Evolutionary conservation across 164 flowering plant genomes (phyloP).

Genomic region (Kalanchoe fedtschenkoi): DNA sequence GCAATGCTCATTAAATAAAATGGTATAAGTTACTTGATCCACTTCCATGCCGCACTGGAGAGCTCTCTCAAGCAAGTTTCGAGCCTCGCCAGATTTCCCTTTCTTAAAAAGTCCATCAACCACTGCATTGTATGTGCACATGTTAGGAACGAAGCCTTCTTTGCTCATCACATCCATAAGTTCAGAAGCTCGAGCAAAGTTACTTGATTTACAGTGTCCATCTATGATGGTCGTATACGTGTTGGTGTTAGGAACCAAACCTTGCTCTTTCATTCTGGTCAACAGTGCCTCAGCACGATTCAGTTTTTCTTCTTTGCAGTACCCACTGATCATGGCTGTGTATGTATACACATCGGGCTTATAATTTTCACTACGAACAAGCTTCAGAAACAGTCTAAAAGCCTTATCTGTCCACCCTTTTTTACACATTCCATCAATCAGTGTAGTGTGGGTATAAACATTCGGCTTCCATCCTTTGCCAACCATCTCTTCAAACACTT

Average conservation of each 20-base stretch:
- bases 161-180: conserved; percentile 52
- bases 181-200: conserved; percentile 53
- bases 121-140: conserved; percentile 62
- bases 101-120: conserved; percentile 57
- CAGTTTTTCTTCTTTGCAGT: conserved; percentile 79
- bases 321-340: conserved; percentile 82
- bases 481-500: conserved; percentile 78
- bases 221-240: conserved; percentile 74
- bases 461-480: conserved; percentile 78
- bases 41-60: conserved; percentile 34
- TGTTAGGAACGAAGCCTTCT: conserved; percentile 55
- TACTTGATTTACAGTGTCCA: conserved; percentile 71
- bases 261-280: conserved; percentile 69
- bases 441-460: conserved; percentile 73
- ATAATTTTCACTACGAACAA: conserved; percentile 64
- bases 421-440: conserved; percentile 87
- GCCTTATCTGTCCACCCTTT: conserved; percentile 97
- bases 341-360: conserved; percentile 87
- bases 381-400: conserved; percentile 77
- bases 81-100: conserved; percentile 54
- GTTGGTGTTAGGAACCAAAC: conserved; percentile 54
- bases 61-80: conserved; percentile 32
- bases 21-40: conserved; percentile 65
- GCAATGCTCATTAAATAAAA: conserved; percentile 59
- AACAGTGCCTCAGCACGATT: conserved; percentile 80